Evolutionary conservation across 1,139 yeast species (phyloP), one percentile per base, ranked within the genome.

Genomic region (Hyphopichia burtonii): DNA sequence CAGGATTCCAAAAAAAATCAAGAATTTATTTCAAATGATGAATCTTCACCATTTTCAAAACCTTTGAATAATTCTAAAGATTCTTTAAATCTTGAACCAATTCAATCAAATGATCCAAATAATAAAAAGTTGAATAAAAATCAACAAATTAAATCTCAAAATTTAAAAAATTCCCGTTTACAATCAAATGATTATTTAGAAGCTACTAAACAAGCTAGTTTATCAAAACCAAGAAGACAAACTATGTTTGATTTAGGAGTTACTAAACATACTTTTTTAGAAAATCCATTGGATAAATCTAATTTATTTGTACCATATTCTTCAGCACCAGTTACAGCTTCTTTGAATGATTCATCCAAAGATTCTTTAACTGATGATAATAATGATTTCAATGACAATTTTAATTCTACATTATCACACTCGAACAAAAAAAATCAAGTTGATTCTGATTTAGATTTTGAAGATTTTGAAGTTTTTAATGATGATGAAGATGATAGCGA

Each of bases 281-380:
- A 77, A 40, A 49, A 71, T 31, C 68, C 75, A 12, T 55, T 76
- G 42, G 85, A 80, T 50, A 66, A 74, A 42, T 69, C 82, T 10
- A 77, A 78, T 51, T 65, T 81, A 50, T 75, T 80, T 45, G 83
- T 84, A 45, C 93, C 91, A 9, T 84, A 84, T 53, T 71, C 82
- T 34, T 76, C 84, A 27, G 89, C 91, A 19, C 93, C 93, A 1
- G 91, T 85, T 2, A 82, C 91, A 25, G 89, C 89, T 15, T 79
- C 86, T 1, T 62, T 82, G 45, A 58, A 59, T 36, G 66, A 59
- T 37, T 28, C 41, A 23, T 23, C 30, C 10, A 23, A 33, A 19
- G 27, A 33, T 12, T 8, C 25, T 19, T 11, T 14, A 17, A 33
- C 42, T 25, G 37, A 34, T 16, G 31, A 47, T 27, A 20, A 36